Conservation (phyloP, 306 rosid species). For the Inga oerstediana region DNA sequence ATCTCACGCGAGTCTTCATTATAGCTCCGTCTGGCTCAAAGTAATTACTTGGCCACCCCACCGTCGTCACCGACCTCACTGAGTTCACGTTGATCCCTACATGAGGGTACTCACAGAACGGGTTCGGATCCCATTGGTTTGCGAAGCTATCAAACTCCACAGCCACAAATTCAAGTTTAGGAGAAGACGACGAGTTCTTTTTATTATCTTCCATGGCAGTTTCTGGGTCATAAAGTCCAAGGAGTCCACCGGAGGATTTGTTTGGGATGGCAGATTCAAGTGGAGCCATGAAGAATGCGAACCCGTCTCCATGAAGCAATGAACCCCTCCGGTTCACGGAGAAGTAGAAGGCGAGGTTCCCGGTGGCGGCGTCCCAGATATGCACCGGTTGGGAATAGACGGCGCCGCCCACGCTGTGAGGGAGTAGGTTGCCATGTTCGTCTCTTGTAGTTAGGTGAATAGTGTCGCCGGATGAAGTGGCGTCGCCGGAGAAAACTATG, state of each 20-base stretch:
- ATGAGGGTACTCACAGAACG: not conserved
- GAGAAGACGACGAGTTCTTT: not conserved
- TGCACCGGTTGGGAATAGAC: conserved; percentile 1
- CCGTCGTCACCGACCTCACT: not conserved
- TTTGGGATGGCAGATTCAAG: not conserved
- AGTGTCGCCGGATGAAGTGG: conserved; percentile 23
- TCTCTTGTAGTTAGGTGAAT: conserved; percentile 3
- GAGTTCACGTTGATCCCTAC: conserved; percentile 33
- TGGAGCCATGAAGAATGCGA: conserved; percentile 28
- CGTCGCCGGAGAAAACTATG: conserved; percentile 30
- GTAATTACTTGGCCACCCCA: not conserved
- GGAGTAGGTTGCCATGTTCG: not conserved
- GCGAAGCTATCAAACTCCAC: conserved; percentile 27
- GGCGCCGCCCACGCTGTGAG: not conserved
- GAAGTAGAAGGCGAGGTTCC: conserved; percentile 3
- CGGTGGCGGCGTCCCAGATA: not conserved
- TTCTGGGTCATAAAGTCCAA: conserved; percentile 16
- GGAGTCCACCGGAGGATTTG: not conserved
- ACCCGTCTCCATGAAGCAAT: conserved; percentile 1
- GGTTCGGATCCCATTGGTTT: conserved; percentile 2
- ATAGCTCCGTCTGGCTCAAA: not conserved
- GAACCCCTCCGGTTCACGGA: not conserved
- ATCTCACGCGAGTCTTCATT: conserved; percentile 22
- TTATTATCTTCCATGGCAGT: not conserved
- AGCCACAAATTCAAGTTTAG: not conserved